Conservation (phyloP, 2,329 filamentous ascomycete species). For the Elsinoe arachidis region DNA sequence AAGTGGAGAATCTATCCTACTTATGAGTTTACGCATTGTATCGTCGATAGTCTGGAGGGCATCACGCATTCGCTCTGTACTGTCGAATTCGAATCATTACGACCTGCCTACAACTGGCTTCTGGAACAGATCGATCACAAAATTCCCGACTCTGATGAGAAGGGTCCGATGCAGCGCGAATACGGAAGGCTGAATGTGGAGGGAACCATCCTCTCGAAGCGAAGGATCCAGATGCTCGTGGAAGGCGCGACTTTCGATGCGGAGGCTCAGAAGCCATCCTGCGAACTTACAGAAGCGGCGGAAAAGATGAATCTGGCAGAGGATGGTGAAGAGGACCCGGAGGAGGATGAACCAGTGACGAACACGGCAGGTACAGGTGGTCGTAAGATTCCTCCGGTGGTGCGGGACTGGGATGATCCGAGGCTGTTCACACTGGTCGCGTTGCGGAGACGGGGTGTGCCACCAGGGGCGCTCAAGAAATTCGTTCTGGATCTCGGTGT, state of each 20-base stretch:
- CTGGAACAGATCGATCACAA: slow-evolving; percentile 75
- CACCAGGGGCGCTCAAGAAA: slow-evolving; percentile 76
- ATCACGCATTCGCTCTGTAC: slow-evolving; percentile 93
- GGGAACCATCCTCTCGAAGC: slow-evolving; percentile 80
- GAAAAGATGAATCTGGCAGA: slow-evolving; percentile 35
- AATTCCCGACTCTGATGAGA: slow-evolving; percentile 49
- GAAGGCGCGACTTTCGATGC: slow-evolving; percentile 45
- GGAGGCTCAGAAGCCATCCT: slow-evolving; percentile 18
- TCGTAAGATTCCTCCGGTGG: slow-evolving; percentile 42
- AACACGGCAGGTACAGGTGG: slow-evolving; percentile 18
- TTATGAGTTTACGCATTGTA: slow-evolving; percentile 78
- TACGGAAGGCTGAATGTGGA: slow-evolving; percentile 70
- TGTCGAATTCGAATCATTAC: slow-evolving; percentile 77
- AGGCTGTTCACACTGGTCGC: slow-evolving; percentile 80
- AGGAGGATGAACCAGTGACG: slow-evolving; percentile 18
- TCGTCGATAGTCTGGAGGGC: slow-evolving; percentile 84
- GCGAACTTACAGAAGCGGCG: slow-evolving; percentile 24
- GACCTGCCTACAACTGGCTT: slow-evolving; percentile 86
- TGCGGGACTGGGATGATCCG: slow-evolving; percentile 86
- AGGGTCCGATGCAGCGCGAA: slow-evolving; percentile 78
- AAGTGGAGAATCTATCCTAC: slow-evolving; percentile 93
- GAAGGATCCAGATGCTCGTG: slow-evolving; percentile 72
- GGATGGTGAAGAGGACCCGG: slow-evolving; percentile 31
- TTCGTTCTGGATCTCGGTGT: slow-evolving; percentile 90
- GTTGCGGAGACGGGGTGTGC: slow-evolving; percentile 74